Base-by-base conservation (phyloP, 2,329 filamentous ascomycete species). In the Thelonectria olida region DNA sequence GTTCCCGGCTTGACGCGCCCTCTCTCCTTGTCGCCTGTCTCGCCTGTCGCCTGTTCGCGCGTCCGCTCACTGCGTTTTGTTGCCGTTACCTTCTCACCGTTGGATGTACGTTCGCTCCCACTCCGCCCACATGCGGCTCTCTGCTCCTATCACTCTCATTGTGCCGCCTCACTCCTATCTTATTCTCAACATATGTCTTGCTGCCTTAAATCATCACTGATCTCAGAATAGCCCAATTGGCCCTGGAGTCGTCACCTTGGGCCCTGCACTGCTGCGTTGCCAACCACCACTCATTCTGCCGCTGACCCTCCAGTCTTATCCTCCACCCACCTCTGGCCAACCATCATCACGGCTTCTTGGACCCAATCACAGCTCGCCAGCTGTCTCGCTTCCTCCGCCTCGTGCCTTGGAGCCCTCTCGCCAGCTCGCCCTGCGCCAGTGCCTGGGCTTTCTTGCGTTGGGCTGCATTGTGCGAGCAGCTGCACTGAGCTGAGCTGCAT, bases 341-440 rank as follows among this genome's bases (percentile, higher is more conserved):
- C 67, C 61, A 65, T 71, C 65, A 64, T 61, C 68, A 67, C 60
- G 28, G 49, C 52, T 60, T 52, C 62, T 42, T 50, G 44, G 66
- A 60, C 64, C 74, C 75, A 76, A 76, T 76, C 75, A 76, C 64
- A 69, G 67, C 67, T 55, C 68, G 75, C 75, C 74, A 76, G 66
- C 75, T 76, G 74, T 75, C 74, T 65, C 66, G 69, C 70, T 54
- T 62, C 54, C 62, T 61, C 67, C 63, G 62, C 72, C 65, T 66
- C 62, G 60, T 66, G 65, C 59, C 64, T 71, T 49, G 61, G 64
- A 41, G 63, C 49, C 59, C 66, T 64, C 61, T 65, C 61, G 61
- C 61, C 50, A 51, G 61, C 25, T 50, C 45, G 53, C 25, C 61
- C 58, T 57, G 38, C 44, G 31, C 64, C 42, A 45, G 42, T 45